Conservation (phyloP, 2,329 filamentous ascomycete species). For the Aureobasidium sp. region DNA sequence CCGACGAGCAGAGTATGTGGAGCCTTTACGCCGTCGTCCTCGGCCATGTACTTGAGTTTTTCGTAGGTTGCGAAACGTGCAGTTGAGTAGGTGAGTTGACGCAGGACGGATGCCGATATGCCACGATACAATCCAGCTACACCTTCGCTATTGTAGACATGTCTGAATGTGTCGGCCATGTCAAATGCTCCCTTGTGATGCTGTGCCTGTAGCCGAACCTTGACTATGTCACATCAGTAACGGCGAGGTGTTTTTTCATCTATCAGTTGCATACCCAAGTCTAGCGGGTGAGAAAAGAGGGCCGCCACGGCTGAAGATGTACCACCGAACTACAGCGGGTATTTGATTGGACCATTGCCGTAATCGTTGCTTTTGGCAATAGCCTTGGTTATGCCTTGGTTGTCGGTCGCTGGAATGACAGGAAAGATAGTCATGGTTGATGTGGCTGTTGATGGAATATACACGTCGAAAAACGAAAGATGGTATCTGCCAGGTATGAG, state of each 20-base stretch:
- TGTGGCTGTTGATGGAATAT: not conserved
- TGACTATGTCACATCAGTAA: slow-evolving; percentile 8
- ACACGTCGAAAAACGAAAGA: not conserved
- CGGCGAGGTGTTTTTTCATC: not conserved
- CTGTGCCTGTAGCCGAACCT: slow-evolving; percentile 86
- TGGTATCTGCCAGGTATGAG: too few relatives aligned
- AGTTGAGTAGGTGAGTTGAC: slow-evolving; percentile 89
- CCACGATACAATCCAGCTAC: slow-evolving; percentile 78
- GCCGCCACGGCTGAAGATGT: slow-evolving; percentile 89
- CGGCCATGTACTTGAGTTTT: slow-evolving; percentile 67
- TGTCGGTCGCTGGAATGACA: not conserved
- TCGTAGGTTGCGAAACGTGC: slow-evolving; percentile 96
- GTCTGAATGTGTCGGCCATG: slow-evolving; percentile 77
- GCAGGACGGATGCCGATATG: slow-evolving; percentile 73
- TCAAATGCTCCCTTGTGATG: slow-evolving; percentile 59
- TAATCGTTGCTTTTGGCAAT: slow-evolving; percentile 35
- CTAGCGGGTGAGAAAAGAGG: slow-evolving; percentile 83
- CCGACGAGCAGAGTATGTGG: slow-evolving; percentile 69
- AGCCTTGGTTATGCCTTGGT: slow-evolving; percentile 16
- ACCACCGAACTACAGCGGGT: slow-evolving; percentile 78
- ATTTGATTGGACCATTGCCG: slow-evolving; percentile 34
- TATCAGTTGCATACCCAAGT: slow-evolving; percentile 59
- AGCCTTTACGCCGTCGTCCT: slow-evolving; percentile 44
- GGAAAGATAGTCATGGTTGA: slow-evolving; percentile 1
- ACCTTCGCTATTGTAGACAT: slow-evolving; percentile 70